Evolutionary conservation across 2,329 filamentous ascomycete genomes (phyloP).

Genomic region (Penicillium concentricum): DNA sequence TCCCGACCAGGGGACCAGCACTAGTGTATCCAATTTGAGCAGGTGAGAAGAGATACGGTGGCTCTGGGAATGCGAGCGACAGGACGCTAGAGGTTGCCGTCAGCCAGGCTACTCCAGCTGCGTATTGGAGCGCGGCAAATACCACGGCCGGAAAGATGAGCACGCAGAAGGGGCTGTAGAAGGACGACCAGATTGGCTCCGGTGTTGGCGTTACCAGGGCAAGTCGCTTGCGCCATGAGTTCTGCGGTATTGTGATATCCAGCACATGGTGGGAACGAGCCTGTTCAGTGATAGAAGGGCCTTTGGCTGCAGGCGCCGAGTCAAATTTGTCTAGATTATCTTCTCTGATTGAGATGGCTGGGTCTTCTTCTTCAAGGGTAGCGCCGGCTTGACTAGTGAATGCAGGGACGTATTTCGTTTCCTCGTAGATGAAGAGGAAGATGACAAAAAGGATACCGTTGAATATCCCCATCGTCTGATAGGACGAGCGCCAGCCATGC

Average conservation of each 20-base stretch:
- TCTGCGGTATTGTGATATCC: conserved; percentile 28
- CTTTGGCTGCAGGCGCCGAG: conserved; percentile 7
- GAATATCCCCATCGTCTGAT: conserved; percentile 36
- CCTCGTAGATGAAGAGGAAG: conserved; percentile 39
- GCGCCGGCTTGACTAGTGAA: conserved; percentile 7
- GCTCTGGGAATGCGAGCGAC: conserved; percentile 37
- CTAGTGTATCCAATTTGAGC: conserved; percentile 36
- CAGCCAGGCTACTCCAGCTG: conserved; percentile 39
- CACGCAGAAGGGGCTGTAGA: conserved; percentile 32
- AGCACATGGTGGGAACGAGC: conserved; percentile 19
- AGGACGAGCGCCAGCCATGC: conserved; percentile 39
- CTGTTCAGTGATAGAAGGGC: conserved; percentile 7
- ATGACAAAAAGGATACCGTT: conserved; percentile 27
- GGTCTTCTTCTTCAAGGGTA: conserved; percentile 3
- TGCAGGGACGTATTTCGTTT: conserved; percentile 33
- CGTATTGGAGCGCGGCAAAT: conserved; percentile 44
- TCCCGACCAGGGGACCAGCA: conserved; percentile 40
- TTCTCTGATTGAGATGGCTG: not conserved
- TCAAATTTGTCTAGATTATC: conserved; percentile 1
- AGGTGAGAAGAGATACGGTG: conserved; percentile 34
- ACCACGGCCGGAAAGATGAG: conserved; percentile 42
- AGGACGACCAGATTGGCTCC: conserved; percentile 31
- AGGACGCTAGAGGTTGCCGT: conserved; percentile 32
- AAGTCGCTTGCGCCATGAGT: conserved; percentile 28
- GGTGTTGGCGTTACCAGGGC: conserved; percentile 25